Percentiles rank a stretch among this genome's conserved stretches.
These are phyloP conservation scores for Stevia rebaudiana DNA, from an alignment of 140 eudicot species.

Conservation along the genomic window DNA sequence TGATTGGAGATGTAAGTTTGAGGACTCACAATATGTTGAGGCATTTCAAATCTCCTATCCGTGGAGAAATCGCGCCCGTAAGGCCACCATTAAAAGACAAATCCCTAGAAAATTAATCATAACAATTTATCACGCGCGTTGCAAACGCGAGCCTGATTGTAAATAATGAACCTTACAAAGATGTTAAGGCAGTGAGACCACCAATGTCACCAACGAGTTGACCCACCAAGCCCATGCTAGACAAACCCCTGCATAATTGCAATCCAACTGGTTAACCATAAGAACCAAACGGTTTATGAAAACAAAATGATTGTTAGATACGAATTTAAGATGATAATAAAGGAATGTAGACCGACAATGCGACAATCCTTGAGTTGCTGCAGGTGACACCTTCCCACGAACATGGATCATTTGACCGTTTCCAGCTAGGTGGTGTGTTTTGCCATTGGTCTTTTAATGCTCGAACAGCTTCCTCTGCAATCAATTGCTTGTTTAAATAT, in stretches of 20 bases:
- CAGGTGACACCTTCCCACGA: slow-evolving; percentile 94
- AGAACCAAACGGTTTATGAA: slow-evolving; percentile 2
- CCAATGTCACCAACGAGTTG: slow-evolving; percentile 81
- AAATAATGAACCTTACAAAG: slow-evolving; percentile 52
- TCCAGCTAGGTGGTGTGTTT: slow-evolving; percentile 86
- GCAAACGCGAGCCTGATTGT: neutral
- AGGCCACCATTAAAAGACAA: slow-evolving; percentile 82
- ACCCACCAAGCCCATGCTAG: slow-evolving; percentile 80
- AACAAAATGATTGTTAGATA: neutral
- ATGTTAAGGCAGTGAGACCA: slow-evolving; percentile 58
- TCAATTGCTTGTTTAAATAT: neutral
- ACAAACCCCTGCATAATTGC: slow-evolving; percentile 53
- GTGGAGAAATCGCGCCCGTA: slow-evolving; percentile 70
- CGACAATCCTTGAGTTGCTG: slow-evolving; percentile 63
- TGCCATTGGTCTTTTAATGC: slow-evolving; percentile 79
- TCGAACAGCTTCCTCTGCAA: slow-evolving; percentile 64
- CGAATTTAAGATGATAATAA: neutral
- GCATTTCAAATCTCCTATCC: slow-evolving; percentile 61
- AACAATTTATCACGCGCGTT: neutral
- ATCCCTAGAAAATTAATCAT: slow-evolving; percentile 51
- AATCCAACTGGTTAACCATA: neutral
- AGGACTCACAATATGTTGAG: slow-evolving; percentile 61
- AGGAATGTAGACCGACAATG: slow-evolving; percentile 46
- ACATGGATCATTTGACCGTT: slow-evolving; percentile 68
- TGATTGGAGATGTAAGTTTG: neutral